Conservation (phyloP, 2,329 filamentous ascomycete species). For the Aureobasidium sp. region DNA sequence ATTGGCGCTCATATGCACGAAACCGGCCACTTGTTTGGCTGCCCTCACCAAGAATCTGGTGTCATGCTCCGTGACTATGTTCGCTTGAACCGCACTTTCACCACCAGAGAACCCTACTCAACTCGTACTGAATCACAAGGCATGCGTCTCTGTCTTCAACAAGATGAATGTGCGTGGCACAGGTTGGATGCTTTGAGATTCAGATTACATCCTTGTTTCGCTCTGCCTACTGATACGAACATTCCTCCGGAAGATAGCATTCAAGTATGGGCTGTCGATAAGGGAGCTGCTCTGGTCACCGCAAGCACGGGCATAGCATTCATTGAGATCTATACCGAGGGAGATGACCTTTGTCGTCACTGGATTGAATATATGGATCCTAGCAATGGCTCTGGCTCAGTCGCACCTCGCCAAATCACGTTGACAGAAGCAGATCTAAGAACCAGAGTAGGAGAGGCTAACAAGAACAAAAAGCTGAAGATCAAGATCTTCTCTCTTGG, state of each 20-base stretch:
- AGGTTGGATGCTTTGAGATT: slow-evolving; percentile 82
- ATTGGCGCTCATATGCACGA: slow-evolving; percentile 92
- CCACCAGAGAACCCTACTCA: slow-evolving; percentile 72
- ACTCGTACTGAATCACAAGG: slow-evolving; percentile 81
- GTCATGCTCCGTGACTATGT: slow-evolving; percentile 89
- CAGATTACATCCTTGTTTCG: slow-evolving; percentile 82
- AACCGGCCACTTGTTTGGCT: slow-evolving; percentile 81
- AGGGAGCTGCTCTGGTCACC: slow-evolving; percentile 64
- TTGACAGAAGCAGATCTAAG: slow-evolving; percentile 70
- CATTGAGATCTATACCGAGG: slow-evolving; percentile 71
- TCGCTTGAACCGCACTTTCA: slow-evolving; percentile 73
- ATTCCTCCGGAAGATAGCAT: slow-evolving; percentile 60
- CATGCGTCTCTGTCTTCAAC: slow-evolving; percentile 57
- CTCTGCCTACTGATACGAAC: slow-evolving; percentile 64
- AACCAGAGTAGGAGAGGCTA: slow-evolving; percentile 59
- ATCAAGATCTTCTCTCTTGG: slow-evolving; percentile 69
- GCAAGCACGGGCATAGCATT: slow-evolving; percentile 76
- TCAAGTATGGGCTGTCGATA: slow-evolving; percentile 78
- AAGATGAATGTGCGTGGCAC: slow-evolving; percentile 88
- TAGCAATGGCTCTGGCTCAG: slow-evolving; percentile 43
- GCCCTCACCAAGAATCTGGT: slow-evolving; percentile 81
- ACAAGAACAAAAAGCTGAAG: slow-evolving; percentile 59
- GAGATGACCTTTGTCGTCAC: slow-evolving; percentile 68
- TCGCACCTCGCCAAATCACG: slow-evolving; percentile 60
- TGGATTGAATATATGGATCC: slow-evolving; percentile 73